phyloP scores from a whole-genome alignment of 441 rosid species.

The Euphorbia celastroides region DNA sequence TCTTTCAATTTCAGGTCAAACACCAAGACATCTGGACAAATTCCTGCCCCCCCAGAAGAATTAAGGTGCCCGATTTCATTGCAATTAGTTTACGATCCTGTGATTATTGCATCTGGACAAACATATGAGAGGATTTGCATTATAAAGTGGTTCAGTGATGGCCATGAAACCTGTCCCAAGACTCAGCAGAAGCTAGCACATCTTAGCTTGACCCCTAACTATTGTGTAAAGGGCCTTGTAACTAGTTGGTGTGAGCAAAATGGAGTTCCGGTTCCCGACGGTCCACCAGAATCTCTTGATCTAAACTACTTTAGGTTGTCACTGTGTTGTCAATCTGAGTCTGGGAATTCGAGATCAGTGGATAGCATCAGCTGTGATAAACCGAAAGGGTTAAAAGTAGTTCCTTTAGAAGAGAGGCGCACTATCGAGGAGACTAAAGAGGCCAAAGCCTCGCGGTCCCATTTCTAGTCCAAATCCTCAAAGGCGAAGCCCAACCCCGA shows the following conservation, averaged over 20 bases:
- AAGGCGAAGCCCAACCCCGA: conserved; percentile 43
- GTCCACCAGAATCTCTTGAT: conserved; percentile 82
- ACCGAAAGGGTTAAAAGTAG: conserved; percentile 51
- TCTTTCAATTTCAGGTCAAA: conserved; percentile 64
- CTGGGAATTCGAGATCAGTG: conserved; percentile 59
- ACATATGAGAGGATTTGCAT: conserved; percentile 93
- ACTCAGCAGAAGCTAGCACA: conserved; percentile 89
- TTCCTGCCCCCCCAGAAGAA: conserved; percentile 87
- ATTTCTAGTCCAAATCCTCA: conserved; percentile 59
- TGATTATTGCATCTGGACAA: conserved; percentile 96
- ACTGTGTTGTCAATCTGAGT: conserved; percentile 60
- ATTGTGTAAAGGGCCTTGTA: conserved; percentile 94
- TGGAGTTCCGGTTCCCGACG: conserved; percentile 65
- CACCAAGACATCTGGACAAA: conserved; percentile 58
- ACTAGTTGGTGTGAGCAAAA: conserved; percentile 96
- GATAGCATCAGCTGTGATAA: conserved; percentile 45
- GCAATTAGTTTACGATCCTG: conserved; percentile 98
- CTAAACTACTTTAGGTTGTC: conserved; percentile 89
- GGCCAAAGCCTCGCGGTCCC: conserved; percentile 79
- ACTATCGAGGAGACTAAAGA: conserved; percentile 38
- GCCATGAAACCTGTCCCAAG: conserved; percentile 92
- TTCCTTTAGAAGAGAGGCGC: conserved; percentile 71
- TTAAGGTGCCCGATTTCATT: conserved; percentile 93
- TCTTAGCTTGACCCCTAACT: conserved; percentile 85
- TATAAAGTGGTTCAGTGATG: conserved; percentile 94